Conservation (phyloP, 192 early-diverging fungal species). For the Entomortierella parvispora region DNA sequence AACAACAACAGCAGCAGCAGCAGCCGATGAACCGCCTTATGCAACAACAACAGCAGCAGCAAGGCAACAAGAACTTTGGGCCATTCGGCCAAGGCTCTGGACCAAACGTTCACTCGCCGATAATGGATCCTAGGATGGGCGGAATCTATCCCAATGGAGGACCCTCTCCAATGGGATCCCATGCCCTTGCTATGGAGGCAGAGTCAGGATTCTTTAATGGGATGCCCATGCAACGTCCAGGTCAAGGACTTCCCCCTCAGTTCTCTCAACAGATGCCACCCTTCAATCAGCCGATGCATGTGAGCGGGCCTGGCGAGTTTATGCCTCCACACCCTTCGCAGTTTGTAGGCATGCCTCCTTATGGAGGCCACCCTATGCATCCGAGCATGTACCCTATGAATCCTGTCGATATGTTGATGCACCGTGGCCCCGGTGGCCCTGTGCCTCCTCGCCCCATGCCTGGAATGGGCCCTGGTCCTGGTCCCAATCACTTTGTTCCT, state of each 20-base stretch:
- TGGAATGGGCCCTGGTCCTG: conserved; percentile 48
- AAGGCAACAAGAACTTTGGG: conserved; percentile 39
- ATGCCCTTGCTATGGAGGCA: conserved; percentile 30
- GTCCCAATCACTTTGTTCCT: conserved; percentile 48
- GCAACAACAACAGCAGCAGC: conserved; percentile 21
- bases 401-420: conserved; percentile 51
- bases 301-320: conserved; percentile 45
- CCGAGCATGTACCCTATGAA: conserved; percentile 50
- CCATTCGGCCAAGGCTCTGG: conserved; percentile 35
- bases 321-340: conserved; percentile 47
- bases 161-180: conserved; percentile 32
- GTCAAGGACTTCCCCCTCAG: conserved; percentile 34
- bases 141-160: conserved; percentile 34
- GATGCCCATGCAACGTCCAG: conserved; percentile 42
- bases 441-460: conserved; percentile 48
- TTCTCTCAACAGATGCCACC: conserved; percentile 47
- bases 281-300: conserved; percentile 48
- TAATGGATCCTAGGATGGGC: conserved; percentile 39
- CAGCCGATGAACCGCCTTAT: background rate
- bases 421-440: conserved; percentile 35
- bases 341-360: conserved; percentile 49
- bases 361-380: conserved; percentile 40
- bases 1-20: conserved; percentile 1
- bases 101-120: conserved; percentile 34
- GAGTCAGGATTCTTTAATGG: conserved; percentile 41